These are phyloP conservation scores for Carex myosuroides DNA, from an alignment of 176 grass and related monocot genomes.

Conservation along the genomic window DNA sequence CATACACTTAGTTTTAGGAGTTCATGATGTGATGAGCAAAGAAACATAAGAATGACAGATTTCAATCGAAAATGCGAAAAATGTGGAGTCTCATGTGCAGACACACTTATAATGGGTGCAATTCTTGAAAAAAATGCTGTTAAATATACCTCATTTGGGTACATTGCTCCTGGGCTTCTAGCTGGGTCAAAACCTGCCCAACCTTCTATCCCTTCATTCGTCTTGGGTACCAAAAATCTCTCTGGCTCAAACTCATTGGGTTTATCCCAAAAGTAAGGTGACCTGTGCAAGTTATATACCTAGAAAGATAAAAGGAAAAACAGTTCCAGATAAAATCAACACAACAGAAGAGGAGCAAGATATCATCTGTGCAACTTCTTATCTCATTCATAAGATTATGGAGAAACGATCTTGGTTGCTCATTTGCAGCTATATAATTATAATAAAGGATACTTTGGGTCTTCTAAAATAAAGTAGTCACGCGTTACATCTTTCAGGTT, in stretches of 20 bases:
- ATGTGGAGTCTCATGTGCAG: neutral
- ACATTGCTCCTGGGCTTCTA: conserved; percentile 72
- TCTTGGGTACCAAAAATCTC: conserved; percentile 70
- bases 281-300: conserved; percentile 94
- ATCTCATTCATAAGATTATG: neutral
- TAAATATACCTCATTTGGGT: conserved; percentile 73
- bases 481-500: neutral
- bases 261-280: conserved; percentile 77
- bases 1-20: too few relatives aligned
- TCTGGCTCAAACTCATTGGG: conserved; percentile 89
- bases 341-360: neutral
- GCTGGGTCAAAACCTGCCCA: conserved; percentile 90
- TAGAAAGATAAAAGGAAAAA: conserved; percentile 21
- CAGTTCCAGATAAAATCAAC: neutral
- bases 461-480: neutral
- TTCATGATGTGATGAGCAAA: too few relatives aligned
- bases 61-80: too few relatives aligned
- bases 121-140: neutral
- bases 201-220: conserved; percentile 57
- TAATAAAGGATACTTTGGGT: neutral
- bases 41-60: too few relatives aligned
- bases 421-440: neutral
- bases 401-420: neutral
- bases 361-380: neutral
- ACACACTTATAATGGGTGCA: neutral